Base-by-base conservation (phyloP, 192 early-diverging fungal species). In the Thamnidium elegans region DNA sequence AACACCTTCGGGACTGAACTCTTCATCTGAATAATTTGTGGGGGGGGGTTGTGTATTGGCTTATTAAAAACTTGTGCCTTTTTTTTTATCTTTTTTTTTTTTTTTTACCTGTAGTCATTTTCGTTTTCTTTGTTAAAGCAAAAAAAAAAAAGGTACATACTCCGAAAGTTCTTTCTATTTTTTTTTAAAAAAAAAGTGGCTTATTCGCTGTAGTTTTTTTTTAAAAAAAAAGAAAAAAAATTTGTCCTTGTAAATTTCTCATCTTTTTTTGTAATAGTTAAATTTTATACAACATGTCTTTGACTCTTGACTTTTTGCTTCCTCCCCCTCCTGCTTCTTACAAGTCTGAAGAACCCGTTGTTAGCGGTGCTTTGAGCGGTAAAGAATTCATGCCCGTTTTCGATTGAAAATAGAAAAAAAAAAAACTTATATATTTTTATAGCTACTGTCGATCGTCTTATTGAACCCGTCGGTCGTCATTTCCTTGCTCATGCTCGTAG, bases 281-380 rank as follows among this genome's bases (percentile, higher is more conserved):
- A 56, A 23, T 47, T 20, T 53, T 46, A 73, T 14, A 26, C 3
- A 26, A 1, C 54, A 83, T 79, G 81, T 67, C 74, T 15, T 56
- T 76, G 42, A 75, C 75, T 48, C 69, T 83, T 42, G 81, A 83
- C 56, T 86, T 88, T 67, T 76, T 87, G 43, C 86, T 89, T 43
- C 89, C 89, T n/a, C 83, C 87, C 55, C 89, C 87, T 21, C 89
- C 89, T 65, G 74, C 81, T 60, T 66, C 70, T 34, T 90, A 87
- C 87, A 82, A 85, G 66, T 60, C 54, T 61, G 76, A 77, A 17
- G 70, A 77, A 48, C 63, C 73, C 62, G 75, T 63, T 34, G 66
- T 68, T 58, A 78, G 78, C 43, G 63, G 68, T 58, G 52, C 76
- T 63, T 72, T 82, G 51, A 76, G 73, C 26, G 62, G 78, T 73